phyloP scores from a whole-genome alignment of 352 stramenopile species.

The Globisporangium viniferum region DNA sequence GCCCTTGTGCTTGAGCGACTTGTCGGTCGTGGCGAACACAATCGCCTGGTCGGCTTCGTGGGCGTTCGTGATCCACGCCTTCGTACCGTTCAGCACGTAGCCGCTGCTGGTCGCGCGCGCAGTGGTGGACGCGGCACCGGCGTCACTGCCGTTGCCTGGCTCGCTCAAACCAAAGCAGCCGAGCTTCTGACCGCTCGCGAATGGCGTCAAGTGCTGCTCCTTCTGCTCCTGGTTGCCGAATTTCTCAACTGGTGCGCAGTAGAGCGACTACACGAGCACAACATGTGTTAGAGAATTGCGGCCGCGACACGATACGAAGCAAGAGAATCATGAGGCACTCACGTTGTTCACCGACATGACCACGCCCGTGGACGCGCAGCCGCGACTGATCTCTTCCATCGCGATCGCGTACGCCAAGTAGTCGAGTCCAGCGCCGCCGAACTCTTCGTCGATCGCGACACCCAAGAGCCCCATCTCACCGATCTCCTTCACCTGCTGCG shows the following conservation, averaged over 20 bases:
- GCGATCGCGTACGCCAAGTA: slow-evolving; percentile 96
- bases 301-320: neutral
- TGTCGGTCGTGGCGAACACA: slow-evolving; percentile 98
- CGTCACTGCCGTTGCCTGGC: slow-evolving; percentile 94
- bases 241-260: slow-evolving; percentile 93
- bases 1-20: slow-evolving; percentile 93
- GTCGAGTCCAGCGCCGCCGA: slow-evolving; percentile 92
- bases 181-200: slow-evolving; percentile 88
- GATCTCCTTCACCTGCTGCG: slow-evolving; percentile 79
- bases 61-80: slow-evolving; percentile 97
- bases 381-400: slow-evolving; percentile 97
- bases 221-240: slow-evolving; percentile 93
- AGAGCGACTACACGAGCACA: slow-evolving; percentile 87
- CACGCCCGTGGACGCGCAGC: slow-evolving; percentile 94
- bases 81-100: slow-evolving; percentile 96
- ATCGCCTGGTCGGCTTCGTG: slow-evolving; percentile 92
- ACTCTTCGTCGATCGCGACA: slow-evolving; percentile 87
- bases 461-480: slow-evolving; percentile 96
- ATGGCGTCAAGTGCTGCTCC: slow-evolving; percentile 87
- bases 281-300: neutral
- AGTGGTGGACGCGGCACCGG: slow-evolving; percentile 92
- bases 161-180: slow-evolving; percentile 94
- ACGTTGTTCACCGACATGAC: slow-evolving; percentile 96
- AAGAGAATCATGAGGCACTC: neutral
- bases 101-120: slow-evolving; percentile 80